Conservation (phyloP, 116 monocot species). For the Posidonia oceanica region DNA sequence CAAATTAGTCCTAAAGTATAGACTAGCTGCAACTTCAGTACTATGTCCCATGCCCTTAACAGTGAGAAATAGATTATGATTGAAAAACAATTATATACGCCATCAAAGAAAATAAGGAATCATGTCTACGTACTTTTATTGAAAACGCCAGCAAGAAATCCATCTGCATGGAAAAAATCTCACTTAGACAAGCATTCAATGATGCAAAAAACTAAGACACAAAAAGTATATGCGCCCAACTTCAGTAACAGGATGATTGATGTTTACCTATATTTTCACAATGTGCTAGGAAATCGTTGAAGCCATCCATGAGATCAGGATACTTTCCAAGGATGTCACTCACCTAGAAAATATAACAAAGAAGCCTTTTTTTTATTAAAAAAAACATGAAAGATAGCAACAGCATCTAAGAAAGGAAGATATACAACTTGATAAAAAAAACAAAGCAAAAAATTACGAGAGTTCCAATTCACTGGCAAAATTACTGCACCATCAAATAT, state of each 20-base stretch:
- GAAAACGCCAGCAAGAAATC: constrained; percentile 74
- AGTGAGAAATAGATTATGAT: background rate
- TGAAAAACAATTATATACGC: background rate
- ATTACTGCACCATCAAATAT: background rate
- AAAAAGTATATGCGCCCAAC: background rate
- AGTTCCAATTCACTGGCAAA: background rate
- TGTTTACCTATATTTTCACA: constrained; percentile 75
- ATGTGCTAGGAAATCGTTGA: constrained; percentile 66
- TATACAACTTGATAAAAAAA: background rate
- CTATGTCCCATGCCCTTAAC: too few relatives aligned
- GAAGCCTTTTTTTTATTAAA: background rate
- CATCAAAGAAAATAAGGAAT: background rate
- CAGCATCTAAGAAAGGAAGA: background rate
- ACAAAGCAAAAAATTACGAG: background rate
- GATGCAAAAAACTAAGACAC: constrained; percentile 5
- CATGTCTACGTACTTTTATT: constrained; percentile 74
- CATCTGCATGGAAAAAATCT: constrained; percentile 58
- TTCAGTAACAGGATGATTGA: background rate
- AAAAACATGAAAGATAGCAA: background rate
- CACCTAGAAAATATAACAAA: constrained; percentile 37
- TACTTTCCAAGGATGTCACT: constrained; percentile 65
- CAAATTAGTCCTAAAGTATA: constrained; percentile 8
- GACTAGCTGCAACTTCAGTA: background rate
- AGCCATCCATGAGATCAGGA: constrained; percentile 85
- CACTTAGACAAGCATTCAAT: constrained; percentile 9